A percentile compares a stretch with the other conserved stretches of the same genome.
Evolutionary conservation across 2,329 filamentous ascomycete species (phyloP).

Genomic region (Venturia effusa): DNA sequence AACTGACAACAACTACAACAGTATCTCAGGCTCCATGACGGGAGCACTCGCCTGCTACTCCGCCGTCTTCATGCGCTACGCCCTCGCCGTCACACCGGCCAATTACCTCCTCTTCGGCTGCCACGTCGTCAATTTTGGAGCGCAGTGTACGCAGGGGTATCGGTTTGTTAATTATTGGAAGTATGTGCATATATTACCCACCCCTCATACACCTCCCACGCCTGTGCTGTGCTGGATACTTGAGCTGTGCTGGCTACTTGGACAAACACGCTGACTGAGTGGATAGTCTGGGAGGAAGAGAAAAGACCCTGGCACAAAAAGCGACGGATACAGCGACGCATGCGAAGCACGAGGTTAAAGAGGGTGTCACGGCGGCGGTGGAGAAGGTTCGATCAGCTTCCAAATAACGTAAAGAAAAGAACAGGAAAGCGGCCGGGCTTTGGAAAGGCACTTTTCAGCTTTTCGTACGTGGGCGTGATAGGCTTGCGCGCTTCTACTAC

Average conservation of each 20-base stretch:
- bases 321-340: constrained; percentile 19
- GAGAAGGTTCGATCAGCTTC: not conserved
- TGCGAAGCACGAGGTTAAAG: constrained; percentile 20
- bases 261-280: constrained; percentile 3
- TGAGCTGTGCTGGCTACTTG: no score
- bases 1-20: constrained; percentile 22
- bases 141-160: constrained; percentile 51
- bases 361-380: constrained; percentile 17
- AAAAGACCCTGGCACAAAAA: constrained; percentile 26
- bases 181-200: constrained; percentile 16
- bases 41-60: constrained; percentile 50
- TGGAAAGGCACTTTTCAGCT: not conserved
- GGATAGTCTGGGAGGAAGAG: constrained; percentile 31
- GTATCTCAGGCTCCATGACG: constrained; percentile 57
- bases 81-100: constrained; percentile 49
- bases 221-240: no score
- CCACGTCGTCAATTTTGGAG: constrained; percentile 53
- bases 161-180: constrained; percentile 52
- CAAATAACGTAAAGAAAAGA: no score
- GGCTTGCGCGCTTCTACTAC: no score
- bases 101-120: constrained; percentile 61
- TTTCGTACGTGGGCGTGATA: not conserved
- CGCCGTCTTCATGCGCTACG: constrained; percentile 56
- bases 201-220: no score
- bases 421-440: not conserved